Evolutionary conservation across 2,329 filamentous ascomycete species (phyloP).

Genomic region (Ophiognomonia clavigignenti-juglandacearum): DNA sequence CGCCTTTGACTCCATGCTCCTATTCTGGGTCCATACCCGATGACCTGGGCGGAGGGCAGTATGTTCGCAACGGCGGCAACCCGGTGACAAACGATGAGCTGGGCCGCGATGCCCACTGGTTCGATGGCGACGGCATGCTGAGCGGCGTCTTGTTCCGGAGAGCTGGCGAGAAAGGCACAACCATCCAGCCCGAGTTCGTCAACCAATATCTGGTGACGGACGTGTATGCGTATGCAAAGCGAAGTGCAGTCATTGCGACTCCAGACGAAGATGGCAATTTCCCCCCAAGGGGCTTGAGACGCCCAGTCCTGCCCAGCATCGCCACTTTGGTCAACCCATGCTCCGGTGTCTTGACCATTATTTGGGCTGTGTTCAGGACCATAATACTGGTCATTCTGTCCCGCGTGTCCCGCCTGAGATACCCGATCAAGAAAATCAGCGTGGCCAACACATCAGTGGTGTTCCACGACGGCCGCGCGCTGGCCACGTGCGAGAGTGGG

Average conservation of each 20-base stretch:
- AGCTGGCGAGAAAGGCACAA: slow-evolving; percentile 27
- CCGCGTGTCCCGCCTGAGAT: slow-evolving; percentile 49
- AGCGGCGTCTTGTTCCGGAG: slow-evolving; percentile 58
- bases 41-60: slow-evolving; percentile 65
- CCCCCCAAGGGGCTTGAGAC: slow-evolving; percentile 31
- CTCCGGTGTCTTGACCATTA: slow-evolving; percentile 43
- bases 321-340: slow-evolving; percentile 59
- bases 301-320: slow-evolving; percentile 63
- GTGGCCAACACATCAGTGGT: slow-evolving; percentile 64
- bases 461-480: slow-evolving; percentile 63
- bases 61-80: slow-evolving; percentile 68
- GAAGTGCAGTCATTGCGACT: slow-evolving; percentile 25
- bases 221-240: slow-evolving; percentile 50
- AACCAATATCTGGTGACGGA: slow-evolving; percentile 68
- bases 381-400: slow-evolving; percentile 54
- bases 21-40: slow-evolving; percentile 55
- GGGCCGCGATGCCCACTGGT: slow-evolving; percentile 64
- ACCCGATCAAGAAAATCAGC: slow-evolving; percentile 61
- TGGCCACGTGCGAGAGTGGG: slow-evolving; percentile 68
- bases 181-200: slow-evolving; percentile 57
- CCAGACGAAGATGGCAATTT: not conserved
- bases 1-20: slow-evolving; percentile 50
- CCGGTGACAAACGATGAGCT: slow-evolving; percentile 58
- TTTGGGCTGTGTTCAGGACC: slow-evolving; percentile 50
- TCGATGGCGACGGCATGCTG: slow-evolving; percentile 72